phyloP scores from a whole-genome alignment of 1,284 basidiomycete genomes.

The Somion occarium region DNA sequence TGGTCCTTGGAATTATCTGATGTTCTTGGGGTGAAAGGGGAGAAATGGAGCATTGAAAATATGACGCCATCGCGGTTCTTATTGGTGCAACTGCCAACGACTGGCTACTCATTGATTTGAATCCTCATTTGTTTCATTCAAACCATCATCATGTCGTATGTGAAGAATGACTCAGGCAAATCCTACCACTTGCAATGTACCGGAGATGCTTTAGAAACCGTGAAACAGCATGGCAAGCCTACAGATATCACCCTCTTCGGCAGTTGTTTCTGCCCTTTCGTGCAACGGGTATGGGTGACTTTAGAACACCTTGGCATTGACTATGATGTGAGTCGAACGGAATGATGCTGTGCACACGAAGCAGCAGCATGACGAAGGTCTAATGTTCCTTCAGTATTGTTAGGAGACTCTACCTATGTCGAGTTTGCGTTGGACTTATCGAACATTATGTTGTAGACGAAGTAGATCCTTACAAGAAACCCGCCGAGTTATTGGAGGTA shows the following conservation, averaged over 20 bases:
- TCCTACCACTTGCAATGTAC: constrained; percentile 53
- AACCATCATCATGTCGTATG: constrained; percentile 22
- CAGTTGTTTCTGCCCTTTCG: constrained; percentile 72
- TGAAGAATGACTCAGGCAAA: constrained; percentile 39
- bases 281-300: constrained; percentile 67
- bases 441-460: constrained; percentile 42
- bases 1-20: not conserved
- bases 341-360: not conserved
- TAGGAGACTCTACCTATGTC: constrained; percentile 8
- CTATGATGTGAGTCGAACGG: constrained; percentile 43
- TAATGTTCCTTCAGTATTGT: constrained; percentile 29
- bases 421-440: not conserved
- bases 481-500: constrained; percentile 69
- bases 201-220: constrained; percentile 55
- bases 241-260: constrained; percentile 62
- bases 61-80: constrained; percentile 1
- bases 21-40: not conserved
- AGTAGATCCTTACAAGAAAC: constrained; percentile 81
- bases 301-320: constrained; percentile 59
- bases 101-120: too few relatives aligned
- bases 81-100: too few relatives aligned
- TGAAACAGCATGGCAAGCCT: constrained; percentile 36
- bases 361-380: not conserved
- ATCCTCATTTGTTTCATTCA: not conserved
- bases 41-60: not conserved